Conservation (phyloP, 495 filamentous ascomycete species). For the Penicillium riverlandense region DNA sequence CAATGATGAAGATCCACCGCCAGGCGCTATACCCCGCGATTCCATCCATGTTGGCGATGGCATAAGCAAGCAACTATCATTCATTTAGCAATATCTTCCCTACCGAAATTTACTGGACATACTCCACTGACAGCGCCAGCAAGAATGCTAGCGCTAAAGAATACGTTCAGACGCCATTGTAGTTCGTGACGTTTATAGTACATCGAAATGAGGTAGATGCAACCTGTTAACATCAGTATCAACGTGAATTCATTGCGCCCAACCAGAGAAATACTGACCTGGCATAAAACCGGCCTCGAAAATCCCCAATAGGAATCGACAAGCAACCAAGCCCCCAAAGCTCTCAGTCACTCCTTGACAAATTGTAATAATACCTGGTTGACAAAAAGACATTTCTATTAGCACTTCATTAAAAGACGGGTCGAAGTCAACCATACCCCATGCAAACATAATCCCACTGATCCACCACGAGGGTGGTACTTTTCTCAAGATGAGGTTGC, state of each 20-base stretch:
- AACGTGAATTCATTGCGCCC: background rate
- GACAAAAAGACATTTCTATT: no score
- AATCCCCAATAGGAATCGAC: constrained; percentile 47
- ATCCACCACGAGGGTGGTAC: constrained; percentile 54
- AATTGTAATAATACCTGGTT: constrained; percentile 40
- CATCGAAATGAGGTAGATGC: constrained; percentile 37
- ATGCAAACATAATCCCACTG: constrained; percentile 44
- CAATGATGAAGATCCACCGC: constrained; percentile 67
- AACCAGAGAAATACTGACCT: constrained; percentile 21
- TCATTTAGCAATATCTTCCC: background rate
- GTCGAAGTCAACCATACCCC: constrained; percentile 31
- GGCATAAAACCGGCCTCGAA: constrained; percentile 55
- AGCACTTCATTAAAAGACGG: background rate
- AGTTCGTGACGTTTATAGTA: constrained; percentile 41
- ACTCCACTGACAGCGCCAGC: constrained; percentile 56
- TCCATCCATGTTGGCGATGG: constrained; percentile 49
- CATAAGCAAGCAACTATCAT: constrained; percentile 49
- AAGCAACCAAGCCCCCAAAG: constrained; percentile 44
- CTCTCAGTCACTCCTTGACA: constrained; percentile 50
- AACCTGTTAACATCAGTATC: constrained; percentile 15
- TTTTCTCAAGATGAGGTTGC: constrained; percentile 55
- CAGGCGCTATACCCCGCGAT: constrained; percentile 38
- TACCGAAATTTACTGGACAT: background rate
- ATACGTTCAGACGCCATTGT: constrained; percentile 50
- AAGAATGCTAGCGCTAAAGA: constrained; percentile 50